phyloP scores from a whole-genome alignment of 2,329 filamentous ascomycete genomes.

The Colletotrichum sp. region DNA sequence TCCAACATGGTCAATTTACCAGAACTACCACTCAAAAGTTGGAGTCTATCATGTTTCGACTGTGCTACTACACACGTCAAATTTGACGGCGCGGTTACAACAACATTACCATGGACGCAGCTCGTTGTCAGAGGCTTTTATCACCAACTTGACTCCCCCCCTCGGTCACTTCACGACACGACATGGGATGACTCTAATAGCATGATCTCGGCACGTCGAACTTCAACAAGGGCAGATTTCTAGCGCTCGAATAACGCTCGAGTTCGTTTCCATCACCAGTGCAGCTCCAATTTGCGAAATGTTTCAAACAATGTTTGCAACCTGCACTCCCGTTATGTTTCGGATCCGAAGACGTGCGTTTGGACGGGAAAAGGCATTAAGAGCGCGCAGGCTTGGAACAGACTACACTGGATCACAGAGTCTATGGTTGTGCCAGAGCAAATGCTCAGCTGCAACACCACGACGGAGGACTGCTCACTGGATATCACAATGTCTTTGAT shows the following conservation, averaged over 20 bases:
- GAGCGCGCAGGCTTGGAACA: background rate
- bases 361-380: background rate
- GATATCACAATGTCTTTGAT: background rate
- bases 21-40: background rate
- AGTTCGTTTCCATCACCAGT: background rate
- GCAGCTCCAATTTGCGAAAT: background rate
- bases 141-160: background rate
- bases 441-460: background rate
- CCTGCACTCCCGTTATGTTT: background rate
- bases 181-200: background rate
- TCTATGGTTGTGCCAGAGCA: background rate
- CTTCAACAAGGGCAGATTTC: background rate
- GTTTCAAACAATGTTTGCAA: background rate
- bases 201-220: background rate
- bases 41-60: background rate
- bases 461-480: background rate
- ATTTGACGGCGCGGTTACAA: background rate
- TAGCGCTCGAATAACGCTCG: fast-evolving
- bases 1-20: background rate
- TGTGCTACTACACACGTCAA: background rate
- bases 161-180: background rate
- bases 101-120: background rate
- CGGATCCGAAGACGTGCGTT: background rate
- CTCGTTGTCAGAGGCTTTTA: background rate
- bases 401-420: background rate